Evolutionary conservation across 1,139 yeast species (phyloP).

Genomic region (Tardiomyces depauwii): DNA sequence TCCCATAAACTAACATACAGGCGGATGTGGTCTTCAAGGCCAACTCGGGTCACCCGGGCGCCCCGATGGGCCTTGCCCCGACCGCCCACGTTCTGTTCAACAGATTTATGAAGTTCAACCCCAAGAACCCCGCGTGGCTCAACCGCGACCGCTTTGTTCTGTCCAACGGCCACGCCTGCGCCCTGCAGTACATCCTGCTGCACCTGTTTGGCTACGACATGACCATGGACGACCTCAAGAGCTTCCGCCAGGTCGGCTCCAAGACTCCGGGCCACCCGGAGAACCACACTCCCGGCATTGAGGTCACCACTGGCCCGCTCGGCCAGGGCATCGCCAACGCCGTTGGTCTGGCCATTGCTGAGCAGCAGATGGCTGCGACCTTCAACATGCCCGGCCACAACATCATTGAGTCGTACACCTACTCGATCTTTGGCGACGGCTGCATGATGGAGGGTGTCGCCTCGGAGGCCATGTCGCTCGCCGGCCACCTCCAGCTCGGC

Average conservation of each 20-base stretch:
- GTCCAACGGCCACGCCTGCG: slow-evolving; percentile 97
- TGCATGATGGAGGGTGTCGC: slow-evolving; percentile 99
- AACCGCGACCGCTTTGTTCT: slow-evolving; percentile 93
- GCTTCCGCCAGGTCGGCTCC: slow-evolving; percentile 84
- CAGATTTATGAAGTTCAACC: slow-evolving; percentile 70
- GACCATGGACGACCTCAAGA: slow-evolving; percentile 76
- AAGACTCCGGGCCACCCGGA: slow-evolving; percentile 99
- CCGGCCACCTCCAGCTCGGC: slow-evolving; percentile 93
- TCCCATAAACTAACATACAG: slow-evolving; percentile 10
- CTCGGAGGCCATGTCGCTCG: slow-evolving; percentile 87
- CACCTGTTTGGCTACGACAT: slow-evolving; percentile 79
- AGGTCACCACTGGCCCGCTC: slow-evolving; percentile 97
- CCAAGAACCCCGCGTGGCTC: slow-evolving; percentile 84
- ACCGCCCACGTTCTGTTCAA: slow-evolving; percentile 68
- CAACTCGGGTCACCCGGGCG: slow-evolving; percentile 99
- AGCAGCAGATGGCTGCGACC: slow-evolving; percentile 82
- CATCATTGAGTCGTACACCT: slow-evolving; percentile 66
- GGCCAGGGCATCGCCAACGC: slow-evolving; percentile 98
- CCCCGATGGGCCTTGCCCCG: slow-evolving; percentile 97
- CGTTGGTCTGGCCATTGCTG: slow-evolving; percentile 95
- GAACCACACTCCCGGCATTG: slow-evolving; percentile 73
- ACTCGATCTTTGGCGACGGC: slow-evolving; percentile 89
- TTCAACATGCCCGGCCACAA: slow-evolving; percentile 81
- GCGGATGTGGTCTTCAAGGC: slow-evolving; percentile 85
- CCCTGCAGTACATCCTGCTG: slow-evolving; percentile 75